Evolutionary conservation across 257 asterid genomes (phyloP).

Genomic region (Jasminum sambac): DNA sequence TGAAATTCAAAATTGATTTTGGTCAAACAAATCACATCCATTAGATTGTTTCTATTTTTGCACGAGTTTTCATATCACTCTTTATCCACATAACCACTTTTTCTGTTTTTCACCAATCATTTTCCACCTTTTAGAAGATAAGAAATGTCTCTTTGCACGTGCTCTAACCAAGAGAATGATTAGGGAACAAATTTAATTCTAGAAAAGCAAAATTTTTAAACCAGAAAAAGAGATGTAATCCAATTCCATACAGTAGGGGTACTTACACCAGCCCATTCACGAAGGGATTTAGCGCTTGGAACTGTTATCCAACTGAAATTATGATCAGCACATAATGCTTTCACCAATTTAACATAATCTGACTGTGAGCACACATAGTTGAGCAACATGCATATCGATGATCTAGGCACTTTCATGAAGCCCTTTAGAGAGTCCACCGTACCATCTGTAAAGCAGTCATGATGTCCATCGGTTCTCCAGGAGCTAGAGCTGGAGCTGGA

Average conservation of each 20-base stretch:
- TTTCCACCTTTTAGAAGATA: no score
- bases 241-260: not conserved
- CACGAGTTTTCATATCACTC: no score
- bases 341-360: slow-evolving; percentile 69
- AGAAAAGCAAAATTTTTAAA: not conserved
- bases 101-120: no score
- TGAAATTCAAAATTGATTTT: no score
- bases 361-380: slow-evolving; percentile 70
- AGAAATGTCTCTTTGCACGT: no score
- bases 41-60: no score
- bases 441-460: slow-evolving; percentile 65
- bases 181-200: not conserved
- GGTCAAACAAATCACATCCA: no score
- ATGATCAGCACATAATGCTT: slow-evolving; percentile 72
- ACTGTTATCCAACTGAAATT: slow-evolving; percentile 64
- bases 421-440: slow-evolving; percentile 65
- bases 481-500: slow-evolving; percentile 45
- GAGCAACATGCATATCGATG: slow-evolving; percentile 70
- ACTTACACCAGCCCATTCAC: slow-evolving; percentile 84
- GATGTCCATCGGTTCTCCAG: slow-evolving; percentile 65
- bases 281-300: slow-evolving; percentile 71
- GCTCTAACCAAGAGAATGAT: no score
- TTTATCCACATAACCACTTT: no score
- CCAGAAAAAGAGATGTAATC: not conserved
- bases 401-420: slow-evolving; percentile 70